Evolutionary conservation across 805 yeast genomes (phyloP), one percentile per base, ranked within the genome.

Genomic region (Clavispora fructus): DNA sequence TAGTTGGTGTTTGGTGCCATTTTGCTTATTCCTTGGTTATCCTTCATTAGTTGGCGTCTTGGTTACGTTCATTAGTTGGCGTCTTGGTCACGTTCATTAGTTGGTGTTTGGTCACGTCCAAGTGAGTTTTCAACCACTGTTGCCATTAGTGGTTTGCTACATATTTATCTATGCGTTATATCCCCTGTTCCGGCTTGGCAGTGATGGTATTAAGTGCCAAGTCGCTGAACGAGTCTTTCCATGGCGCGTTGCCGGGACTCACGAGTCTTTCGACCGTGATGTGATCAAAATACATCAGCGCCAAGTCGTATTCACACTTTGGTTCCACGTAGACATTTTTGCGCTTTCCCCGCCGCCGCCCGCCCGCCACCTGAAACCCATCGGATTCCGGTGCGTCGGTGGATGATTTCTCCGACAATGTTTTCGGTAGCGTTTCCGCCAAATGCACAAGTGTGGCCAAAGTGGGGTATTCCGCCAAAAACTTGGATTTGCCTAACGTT

Each of bases 381-480:
- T 55, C 63, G 11, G 44, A 48, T 37, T 3, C 29, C 11, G 13
- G 6, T n/a, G 23, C 33, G 41, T 37, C 10, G 43, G 29, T 27
- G 29, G 29, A 9, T 52, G 16, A 1, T 42, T 43, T 25, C 29
- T 29, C 28, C 7, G 17, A 4, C 25, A 23, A 6, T 7, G 32
- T 14, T n/a, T 25, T 26, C 35, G 23, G 13, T 14, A 16, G 25
- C 17, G 25, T 41, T 42, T 41, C 52, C 6, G 55, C 35, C 41
- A 60, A 25, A 17, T 65, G 51, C 19, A 62, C 65, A 19, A 77
- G 50, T 35, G 70, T 70, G 11, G 82, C 67, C 25, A 80, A 48
- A 1, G 56, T 45, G 0, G 78, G 78, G 51, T 76, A 80, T 44
- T 67, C 68, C 9, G 63, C 69, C 43, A 62, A 63, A 30, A 81